Evolutionary conservation across 139 green algal genomes (phyloP).

Genomic region (Tetradesmus lagerheimii): DNA sequence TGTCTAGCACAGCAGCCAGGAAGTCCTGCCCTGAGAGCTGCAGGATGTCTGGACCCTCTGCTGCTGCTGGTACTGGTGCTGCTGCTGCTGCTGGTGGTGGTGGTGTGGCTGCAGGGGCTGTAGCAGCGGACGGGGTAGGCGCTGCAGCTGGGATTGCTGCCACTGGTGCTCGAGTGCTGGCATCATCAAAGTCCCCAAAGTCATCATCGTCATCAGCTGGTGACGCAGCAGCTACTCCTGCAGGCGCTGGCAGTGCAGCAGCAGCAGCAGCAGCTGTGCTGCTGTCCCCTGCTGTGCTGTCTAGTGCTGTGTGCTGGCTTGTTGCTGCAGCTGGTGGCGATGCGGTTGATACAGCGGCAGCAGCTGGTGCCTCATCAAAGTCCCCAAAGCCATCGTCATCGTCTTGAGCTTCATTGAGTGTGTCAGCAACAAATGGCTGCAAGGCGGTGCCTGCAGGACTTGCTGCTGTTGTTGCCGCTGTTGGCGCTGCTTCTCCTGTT

Average conservation of each 20-base stretch:
- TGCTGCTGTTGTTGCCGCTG: not conserved
- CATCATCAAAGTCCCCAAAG: constrained; percentile 19
- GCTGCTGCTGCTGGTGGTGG: not conserved
- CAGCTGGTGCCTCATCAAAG: constrained; percentile 9
- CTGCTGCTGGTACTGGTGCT: constrained; percentile 5
- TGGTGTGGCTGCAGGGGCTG: not conserved
- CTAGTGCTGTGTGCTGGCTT: not conserved
- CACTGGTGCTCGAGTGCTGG: not conserved
- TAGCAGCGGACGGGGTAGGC: not conserved
- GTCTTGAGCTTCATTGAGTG: not conserved
- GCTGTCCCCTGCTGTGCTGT: not conserved
- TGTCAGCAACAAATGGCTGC: not conserved
- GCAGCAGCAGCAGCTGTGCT: not conserved
- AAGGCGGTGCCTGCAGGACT: not conserved
- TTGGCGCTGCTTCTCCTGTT: not conserved
- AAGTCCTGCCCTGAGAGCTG: constrained; percentile 15
- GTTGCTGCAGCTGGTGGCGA: not conserved
- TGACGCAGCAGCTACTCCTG: not conserved
- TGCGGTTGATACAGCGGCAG: not conserved
- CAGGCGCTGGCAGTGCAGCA: not conserved
- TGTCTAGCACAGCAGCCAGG: constrained; percentile 21
- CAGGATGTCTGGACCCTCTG: constrained; percentile 34
- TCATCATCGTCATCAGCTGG: not conserved
- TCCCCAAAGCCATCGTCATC: constrained; percentile 30
- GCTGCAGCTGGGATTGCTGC: not conserved